Base-by-base conservation (phyloP, 495 filamentous ascomycete genomes). In the Aspergillus ostianus region DNA sequence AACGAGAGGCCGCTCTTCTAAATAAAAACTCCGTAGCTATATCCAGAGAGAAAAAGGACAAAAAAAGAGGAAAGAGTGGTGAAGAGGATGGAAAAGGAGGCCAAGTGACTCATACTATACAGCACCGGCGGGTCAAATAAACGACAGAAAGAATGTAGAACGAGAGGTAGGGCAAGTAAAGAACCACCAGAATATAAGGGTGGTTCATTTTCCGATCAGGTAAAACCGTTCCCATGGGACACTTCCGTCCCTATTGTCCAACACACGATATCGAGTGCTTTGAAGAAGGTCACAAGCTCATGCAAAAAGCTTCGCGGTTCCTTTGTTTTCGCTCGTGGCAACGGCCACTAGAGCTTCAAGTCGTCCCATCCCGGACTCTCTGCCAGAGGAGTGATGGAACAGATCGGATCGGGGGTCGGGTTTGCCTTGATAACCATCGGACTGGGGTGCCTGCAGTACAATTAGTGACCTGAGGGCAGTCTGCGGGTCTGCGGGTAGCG, bases 261-360 rank as follows among this genome's bases (percentile, higher is more conserved):
- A 5, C 13, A 8, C 36, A 15, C 8, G 3, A 41, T 15, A 2
- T 41, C 10, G 13, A 41, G 36, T 15, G 6, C 30, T 1, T 41
- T 1, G 2, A 41, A 12, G 10, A 41, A 41, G 36, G 9, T 15
- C 36, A 15, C 9, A 49, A 49, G 19, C 19, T 70, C 65, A 77
- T 51, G 70, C 52, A 56, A 76, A 75, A 49, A 79, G 62, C 59
- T 73, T 73, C 7, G 84, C 73, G 0, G 83, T 78, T 19, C 80
- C 81, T 48, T 87, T 84, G 47, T 90, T 86, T 67, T 96, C 90
- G 59, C 88, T 90, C 3, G 92, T 94, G 9, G 92, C 92, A 56
- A 94, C 91, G 3, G 92, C 92, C 26, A 96, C 92, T 30, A 97
- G 82, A 17, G 90, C 90, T 58, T 97, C 89, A 21, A 97, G 75